A percentile compares a stretch with the other conserved stretches of the same genome.
These are phyloP conservation scores for Entoloma clypeatum DNA, from an alignment of 1,284 basidiomycete genomes.

Conservation along the genomic window DNA sequence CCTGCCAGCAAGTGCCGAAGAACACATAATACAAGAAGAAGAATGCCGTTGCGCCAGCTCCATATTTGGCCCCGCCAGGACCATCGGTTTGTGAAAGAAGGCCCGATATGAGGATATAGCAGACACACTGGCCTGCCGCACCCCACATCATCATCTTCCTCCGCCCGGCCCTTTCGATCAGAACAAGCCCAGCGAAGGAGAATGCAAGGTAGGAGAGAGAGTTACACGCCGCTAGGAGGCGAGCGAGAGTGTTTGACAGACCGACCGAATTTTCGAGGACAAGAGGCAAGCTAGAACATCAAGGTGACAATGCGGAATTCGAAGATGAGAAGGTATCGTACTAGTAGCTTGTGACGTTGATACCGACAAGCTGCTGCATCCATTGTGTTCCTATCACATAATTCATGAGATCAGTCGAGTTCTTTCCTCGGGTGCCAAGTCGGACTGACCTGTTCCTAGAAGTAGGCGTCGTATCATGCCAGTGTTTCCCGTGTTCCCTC, in stretches of 20 bases:
- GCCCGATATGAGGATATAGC: constrained; percentile 56
- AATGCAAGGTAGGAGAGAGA: constrained; percentile 44
- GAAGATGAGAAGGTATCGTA: constrained; percentile 15
- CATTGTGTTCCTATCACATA: constrained; percentile 50
- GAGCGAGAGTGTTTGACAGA: constrained; percentile 40
- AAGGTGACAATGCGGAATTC: background rate
- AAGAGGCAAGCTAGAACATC: constrained; percentile 35
- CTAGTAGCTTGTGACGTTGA: constrained; percentile 71
- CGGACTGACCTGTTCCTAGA: constrained; percentile 42
- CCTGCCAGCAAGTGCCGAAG: constrained; percentile 70
- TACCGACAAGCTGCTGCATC: constrained; percentile 71
- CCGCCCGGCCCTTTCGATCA: constrained; percentile 63
- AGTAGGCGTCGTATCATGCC: constrained; percentile 49
- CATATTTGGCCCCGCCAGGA: constrained; percentile 35
- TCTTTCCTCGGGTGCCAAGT: background rate
- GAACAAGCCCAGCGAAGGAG: constrained; percentile 48
- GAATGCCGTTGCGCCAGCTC: constrained; percentile 49
- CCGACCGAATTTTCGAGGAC: constrained; percentile 46
- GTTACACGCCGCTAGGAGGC: constrained; percentile 46
- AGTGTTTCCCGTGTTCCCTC: constrained; percentile 37
- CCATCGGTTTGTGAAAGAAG: constrained; percentile 45
- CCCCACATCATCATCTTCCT: constrained; percentile 68
- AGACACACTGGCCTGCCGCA: constrained; percentile 60
- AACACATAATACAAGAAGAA: constrained; percentile 70
- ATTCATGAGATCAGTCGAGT: background rate